A percentile compares a stretch with the other conserved stretches of the same genome.
Conservation (phyloP, 2,329 filamentous ascomycete species). For the Neopestalotiopsis rosae region DNA sequence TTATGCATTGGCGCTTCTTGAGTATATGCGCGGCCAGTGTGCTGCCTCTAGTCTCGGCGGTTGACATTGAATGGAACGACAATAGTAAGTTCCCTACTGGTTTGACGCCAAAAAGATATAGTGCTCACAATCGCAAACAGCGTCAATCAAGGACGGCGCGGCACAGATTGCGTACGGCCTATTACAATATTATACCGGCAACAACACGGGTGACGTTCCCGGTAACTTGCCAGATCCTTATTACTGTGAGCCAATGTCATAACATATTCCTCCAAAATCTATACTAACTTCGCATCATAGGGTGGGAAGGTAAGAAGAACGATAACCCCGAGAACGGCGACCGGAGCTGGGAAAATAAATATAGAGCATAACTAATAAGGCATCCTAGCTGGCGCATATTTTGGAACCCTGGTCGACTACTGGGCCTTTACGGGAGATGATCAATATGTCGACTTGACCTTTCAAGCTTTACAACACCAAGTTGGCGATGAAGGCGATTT, state of each 20-base stretch:
- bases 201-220: conserved; percentile 25
- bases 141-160: conserved; percentile 23
- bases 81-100: conserved; percentile 13
- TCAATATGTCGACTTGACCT: conserved; percentile 52
- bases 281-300: conserved; percentile 2
- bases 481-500: conserved; percentile 46
- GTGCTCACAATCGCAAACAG: conserved; percentile 18
- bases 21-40: conserved; percentile 7
- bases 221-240: conserved; percentile 35
- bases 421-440: conserved; percentile 59
- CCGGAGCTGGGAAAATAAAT: neutral
- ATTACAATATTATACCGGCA: conserved; percentile 27
- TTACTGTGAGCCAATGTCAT: conserved; percentile 47
- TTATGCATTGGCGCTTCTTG: conserved; percentile 9
- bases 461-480: conserved; percentile 48
- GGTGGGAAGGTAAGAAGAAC: conserved; percentile 14
- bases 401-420: conserved; percentile 59
- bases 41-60: conserved; percentile 22
- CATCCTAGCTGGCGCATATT: conserved; percentile 48
- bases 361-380: neutral
- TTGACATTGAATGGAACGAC: conserved; percentile 25
- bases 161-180: conserved; percentile 24
- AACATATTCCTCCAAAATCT: neutral
- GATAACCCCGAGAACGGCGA: neutral
- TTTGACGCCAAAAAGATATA: conserved; percentile 1